phyloP scores from a whole-genome alignment of 2,329 filamentous ascomycete species.

The Pseudogymnoascus pannorum region DNA sequence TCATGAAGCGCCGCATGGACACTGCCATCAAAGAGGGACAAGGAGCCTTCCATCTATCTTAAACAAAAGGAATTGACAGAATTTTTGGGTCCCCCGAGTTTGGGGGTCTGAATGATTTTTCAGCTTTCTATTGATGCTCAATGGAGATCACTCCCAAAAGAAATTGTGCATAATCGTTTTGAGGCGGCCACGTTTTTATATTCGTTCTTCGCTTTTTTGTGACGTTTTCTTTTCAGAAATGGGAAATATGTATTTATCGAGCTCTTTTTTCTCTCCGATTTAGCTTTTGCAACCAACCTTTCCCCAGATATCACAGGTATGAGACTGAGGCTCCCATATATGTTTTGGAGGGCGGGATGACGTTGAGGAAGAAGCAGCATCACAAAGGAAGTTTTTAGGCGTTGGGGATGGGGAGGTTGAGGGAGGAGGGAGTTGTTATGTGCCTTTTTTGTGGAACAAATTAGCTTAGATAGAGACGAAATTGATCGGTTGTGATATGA shows the following conservation, averaged over 20 bases:
- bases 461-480: slow-evolving; percentile 2
- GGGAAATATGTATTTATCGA: slow-evolving; percentile 7
- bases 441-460: not conserved
- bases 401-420: not conserved
- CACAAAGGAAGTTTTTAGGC: slow-evolving; percentile 5
- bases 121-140: not conserved
- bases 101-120: not conserved
- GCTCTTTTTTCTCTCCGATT: not conserved
- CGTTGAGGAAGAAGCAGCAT: not conserved
- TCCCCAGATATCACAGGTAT: not conserved
- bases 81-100: slow-evolving; percentile 11
- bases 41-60: slow-evolving; percentile 94
- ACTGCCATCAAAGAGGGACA: slow-evolving; percentile 92
- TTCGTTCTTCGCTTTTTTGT: not conserved
- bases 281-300: not conserved
- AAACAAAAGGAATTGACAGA: slow-evolving; percentile 20
- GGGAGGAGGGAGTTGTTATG: not conserved
- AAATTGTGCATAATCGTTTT: not conserved
- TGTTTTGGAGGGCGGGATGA: not conserved
- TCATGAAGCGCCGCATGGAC: slow-evolving; percentile 70
- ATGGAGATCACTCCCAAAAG: not conserved
- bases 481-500: not conserved
- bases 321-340: not conserved
- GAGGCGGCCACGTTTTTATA: slow-evolving; percentile 15
- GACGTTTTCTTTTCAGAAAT: not conserved